Conservation (phyloP, 345 rosid species). For the Linum trigynum region DNA sequence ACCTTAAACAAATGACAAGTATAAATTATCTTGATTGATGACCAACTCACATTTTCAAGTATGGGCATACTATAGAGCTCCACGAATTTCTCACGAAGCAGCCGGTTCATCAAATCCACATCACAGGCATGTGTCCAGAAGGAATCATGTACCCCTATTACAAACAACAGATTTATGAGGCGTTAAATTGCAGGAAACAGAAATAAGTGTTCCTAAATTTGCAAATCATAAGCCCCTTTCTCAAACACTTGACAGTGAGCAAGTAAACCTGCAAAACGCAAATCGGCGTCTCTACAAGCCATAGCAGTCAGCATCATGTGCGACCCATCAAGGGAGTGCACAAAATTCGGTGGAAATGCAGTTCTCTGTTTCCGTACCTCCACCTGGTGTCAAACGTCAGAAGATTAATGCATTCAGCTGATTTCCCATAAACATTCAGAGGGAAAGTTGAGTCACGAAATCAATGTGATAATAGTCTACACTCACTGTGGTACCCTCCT, state of each 20-base stretch:
- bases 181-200: background rate
- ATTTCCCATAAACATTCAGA: background rate
- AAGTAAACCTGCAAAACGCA: constrained; percentile 76
- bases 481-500: constrained; percentile 74
- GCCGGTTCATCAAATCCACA: constrained; percentile 80
- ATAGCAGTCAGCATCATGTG: constrained; percentile 99
- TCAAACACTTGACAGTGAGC: background rate
- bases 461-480: constrained; percentile 4
- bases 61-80: constrained; percentile 77
- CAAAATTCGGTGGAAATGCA: constrained; percentile 96
- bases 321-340: constrained; percentile 91
- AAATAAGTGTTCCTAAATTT: constrained; percentile 1
- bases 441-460: constrained; percentile 5
- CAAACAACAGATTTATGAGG: constrained; percentile 12
- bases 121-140: constrained; percentile 98
- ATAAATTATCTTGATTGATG: background rate
- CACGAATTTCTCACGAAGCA: constrained; percentile 82
- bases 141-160: constrained; percentile 95
- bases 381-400: constrained; percentile 34
- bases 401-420: background rate
- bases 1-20: no score
- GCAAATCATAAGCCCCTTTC: background rate
- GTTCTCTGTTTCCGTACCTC: constrained; percentile 80
- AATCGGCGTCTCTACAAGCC: constrained; percentile 82
- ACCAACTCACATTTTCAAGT: constrained; percentile 79